Percentiles rank a stretch among this genome's conserved stretches.
Evolutionary conservation across 148 eudicot genomes (phyloP).

Genomic region (Hydrangea macrophylla): DNA sequence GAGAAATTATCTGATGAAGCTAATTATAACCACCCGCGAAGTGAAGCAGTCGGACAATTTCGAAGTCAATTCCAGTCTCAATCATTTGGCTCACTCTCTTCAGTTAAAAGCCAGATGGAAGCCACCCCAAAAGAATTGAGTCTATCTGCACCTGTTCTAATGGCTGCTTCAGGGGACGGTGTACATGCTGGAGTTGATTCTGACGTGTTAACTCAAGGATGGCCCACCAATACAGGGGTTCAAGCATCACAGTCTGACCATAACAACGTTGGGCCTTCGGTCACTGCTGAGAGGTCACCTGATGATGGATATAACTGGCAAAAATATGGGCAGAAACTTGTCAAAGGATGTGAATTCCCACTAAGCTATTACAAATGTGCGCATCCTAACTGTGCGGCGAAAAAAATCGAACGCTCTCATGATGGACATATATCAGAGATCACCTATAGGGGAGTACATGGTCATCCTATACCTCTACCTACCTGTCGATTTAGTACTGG

Average conservation of each 20-base stretch:
- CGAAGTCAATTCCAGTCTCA: slow-evolving; percentile 43
- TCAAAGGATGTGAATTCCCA: slow-evolving; percentile 95
- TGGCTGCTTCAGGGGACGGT: slow-evolving; percentile 26
- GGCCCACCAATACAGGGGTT: slow-evolving; percentile 29
- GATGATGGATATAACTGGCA: slow-evolving; percentile 99
- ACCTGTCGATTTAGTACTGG: slow-evolving; percentile 75
- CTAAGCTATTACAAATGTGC: slow-evolving; percentile 98
- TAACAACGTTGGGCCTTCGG: slow-evolving; percentile 44
- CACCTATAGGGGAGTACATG: slow-evolving; percentile 89
- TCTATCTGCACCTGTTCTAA: slow-evolving; percentile 22
- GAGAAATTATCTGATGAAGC: too few species aligned
- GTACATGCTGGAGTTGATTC: slow-evolving; percentile 35
- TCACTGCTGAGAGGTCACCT: slow-evolving; percentile 62
- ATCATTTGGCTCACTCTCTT: slow-evolving; percentile 35
- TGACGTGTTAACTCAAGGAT: slow-evolving; percentile 38
- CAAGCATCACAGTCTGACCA: slow-evolving; percentile 50
- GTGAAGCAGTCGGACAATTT: slow-evolving; percentile 34
- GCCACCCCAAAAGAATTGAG: slow-evolving; percentile 35
- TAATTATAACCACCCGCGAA: slow-evolving; percentile 45
- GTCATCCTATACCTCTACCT: slow-evolving; percentile 95
- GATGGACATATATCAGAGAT: slow-evolving; percentile 90
- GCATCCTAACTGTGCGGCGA: slow-evolving; percentile 91
- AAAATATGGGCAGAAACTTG: slow-evolving; percentile 97
- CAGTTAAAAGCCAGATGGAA: slow-evolving; percentile 39
- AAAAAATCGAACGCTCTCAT: slow-evolving; percentile 86